A percentile compares a stretch with the other conserved stretches of the same genome.
Evolutionary conservation across 805 yeast species (phyloP).

Genomic region (Nakazawaea wickerhamii): DNA sequence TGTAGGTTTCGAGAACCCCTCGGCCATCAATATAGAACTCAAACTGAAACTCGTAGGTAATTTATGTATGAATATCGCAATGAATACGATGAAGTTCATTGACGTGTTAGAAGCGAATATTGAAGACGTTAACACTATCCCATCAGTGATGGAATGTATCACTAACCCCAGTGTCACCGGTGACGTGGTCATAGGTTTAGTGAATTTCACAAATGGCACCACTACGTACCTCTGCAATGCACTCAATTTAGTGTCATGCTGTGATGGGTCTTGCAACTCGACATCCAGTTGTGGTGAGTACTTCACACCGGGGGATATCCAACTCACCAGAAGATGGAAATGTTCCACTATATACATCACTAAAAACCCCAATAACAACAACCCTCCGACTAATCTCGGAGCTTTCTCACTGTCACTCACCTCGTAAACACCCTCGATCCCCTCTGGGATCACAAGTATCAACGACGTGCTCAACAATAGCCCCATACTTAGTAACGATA

Average conservation of each 20-base stretch:
- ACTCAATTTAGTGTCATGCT: not conserved
- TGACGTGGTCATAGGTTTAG: slow-evolving; percentile 19
- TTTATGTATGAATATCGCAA: slow-evolving; percentile 65
- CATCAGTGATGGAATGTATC: slow-evolving; percentile 67
- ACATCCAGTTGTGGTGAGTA: slow-evolving; percentile 9
- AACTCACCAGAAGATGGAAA: slow-evolving; percentile 16
- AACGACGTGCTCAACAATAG: slow-evolving; percentile 56
- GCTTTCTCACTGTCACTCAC: slow-evolving; percentile 17
- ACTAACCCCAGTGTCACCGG: slow-evolving; percentile 49
- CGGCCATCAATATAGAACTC: slow-evolving; percentile 43
- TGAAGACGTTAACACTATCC: slow-evolving; percentile 65
- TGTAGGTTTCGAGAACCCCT: slow-evolving; percentile 26
- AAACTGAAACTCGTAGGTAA: slow-evolving; percentile 72
- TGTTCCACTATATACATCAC: slow-evolving; percentile 48
- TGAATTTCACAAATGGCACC: slow-evolving; percentile 26
- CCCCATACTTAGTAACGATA: slow-evolving; percentile 54
- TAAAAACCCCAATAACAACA: slow-evolving; percentile 49
- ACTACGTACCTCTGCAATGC: not conserved
- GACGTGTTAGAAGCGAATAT: slow-evolving; percentile 29
- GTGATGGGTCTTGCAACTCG: slow-evolving; percentile 10
- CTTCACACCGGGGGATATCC: not conserved
- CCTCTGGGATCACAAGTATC: slow-evolving; percentile 61
- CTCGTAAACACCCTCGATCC: slow-evolving; percentile 38
- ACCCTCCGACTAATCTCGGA: slow-evolving; percentile 36
- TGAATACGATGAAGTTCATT: slow-evolving; percentile 41